A percentile compares a stretch with the other conserved stretches of the same genome.
Conservation (phyloP, 1,284 basidiomycete species). For the Pyrrhoderma noxium region DNA sequence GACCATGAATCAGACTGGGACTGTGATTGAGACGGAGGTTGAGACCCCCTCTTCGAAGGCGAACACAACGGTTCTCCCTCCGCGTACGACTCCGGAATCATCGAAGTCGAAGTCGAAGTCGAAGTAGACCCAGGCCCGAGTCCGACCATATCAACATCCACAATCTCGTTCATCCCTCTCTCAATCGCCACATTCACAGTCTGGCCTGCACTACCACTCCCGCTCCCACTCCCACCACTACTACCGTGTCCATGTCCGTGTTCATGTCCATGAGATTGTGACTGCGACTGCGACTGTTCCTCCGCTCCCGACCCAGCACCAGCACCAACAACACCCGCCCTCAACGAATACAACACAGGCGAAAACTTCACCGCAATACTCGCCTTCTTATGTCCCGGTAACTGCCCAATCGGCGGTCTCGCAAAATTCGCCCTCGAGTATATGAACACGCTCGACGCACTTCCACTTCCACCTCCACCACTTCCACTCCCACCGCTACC, state of each 20-base stretch:
- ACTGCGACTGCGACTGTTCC: too few species aligned
- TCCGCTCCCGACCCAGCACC: too few species aligned
- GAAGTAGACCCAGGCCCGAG: slow-evolving; percentile 18
- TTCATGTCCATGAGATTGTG: too few species aligned
- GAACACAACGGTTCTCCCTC: background rate
- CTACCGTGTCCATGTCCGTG: too few species aligned
- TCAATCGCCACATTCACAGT: slow-evolving; percentile 60
- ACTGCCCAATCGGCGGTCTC: slow-evolving; percentile 84
- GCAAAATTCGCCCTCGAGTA: slow-evolving; percentile 94
- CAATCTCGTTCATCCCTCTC: slow-evolving; percentile 52
- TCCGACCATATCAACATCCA: slow-evolving; percentile 44
- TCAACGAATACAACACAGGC: slow-evolving; percentile 86
- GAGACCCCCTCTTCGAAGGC: too few species aligned
- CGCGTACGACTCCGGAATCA: background rate
- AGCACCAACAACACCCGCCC: slow-evolving; percentile 50
- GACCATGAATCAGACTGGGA: slow-evolving; percentile 16
- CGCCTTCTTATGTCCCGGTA: slow-evolving; percentile 95
- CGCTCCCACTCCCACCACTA: too few species aligned
- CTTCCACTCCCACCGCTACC: too few species aligned
- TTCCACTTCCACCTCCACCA: too few species aligned
- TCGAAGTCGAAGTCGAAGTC: background rate
- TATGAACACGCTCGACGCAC: slow-evolving; percentile 78
- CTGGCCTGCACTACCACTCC: too few species aligned
- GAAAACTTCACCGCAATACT: slow-evolving; percentile 93
- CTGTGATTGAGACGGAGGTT: slow-evolving; percentile 21